Percentiles rank a stretch among this genome's conserved stretches.
Evolutionary conservation across 2,329 filamentous ascomycete species (phyloP).

Genomic region (Aspergillus sp.): DNA sequence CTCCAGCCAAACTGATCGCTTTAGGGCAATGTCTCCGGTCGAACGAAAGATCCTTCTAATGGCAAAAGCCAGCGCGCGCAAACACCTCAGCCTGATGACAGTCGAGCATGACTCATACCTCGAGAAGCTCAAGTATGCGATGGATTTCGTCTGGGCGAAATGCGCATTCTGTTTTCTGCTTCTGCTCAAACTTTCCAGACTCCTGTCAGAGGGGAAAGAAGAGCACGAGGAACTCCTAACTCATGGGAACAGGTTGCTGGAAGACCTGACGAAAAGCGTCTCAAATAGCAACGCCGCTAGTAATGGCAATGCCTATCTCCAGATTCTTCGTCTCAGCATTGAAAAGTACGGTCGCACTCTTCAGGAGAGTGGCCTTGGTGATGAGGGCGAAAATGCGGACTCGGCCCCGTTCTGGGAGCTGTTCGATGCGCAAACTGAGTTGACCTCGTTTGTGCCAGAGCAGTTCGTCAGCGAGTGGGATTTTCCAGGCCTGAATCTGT

Average conservation of each 20-base stretch:
- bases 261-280: slow-evolving; percentile 41
- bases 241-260: slow-evolving; percentile 45
- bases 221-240: slow-evolving; percentile 43
- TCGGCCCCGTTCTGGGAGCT: slow-evolving; percentile 35
- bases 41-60: slow-evolving; percentile 51
- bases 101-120: slow-evolving; percentile 50
- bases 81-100: slow-evolving; percentile 52
- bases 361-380: slow-evolving; percentile 31
- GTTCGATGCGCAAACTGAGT: slow-evolving; percentile 45
- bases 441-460: slow-evolving; percentile 55
- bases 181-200: slow-evolving; percentile 53
- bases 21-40: slow-evolving; percentile 48
- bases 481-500: slow-evolving; percentile 55
- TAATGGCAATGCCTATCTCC: slow-evolving; percentile 50
- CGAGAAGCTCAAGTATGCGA: slow-evolving; percentile 53
- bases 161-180: slow-evolving; percentile 59
- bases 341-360: slow-evolving; percentile 52
- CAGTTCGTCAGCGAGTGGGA: slow-evolving; percentile 61
- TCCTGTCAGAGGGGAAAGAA: slow-evolving; percentile 46
- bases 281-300: slow-evolving; percentile 36
- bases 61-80: slow-evolving; percentile 52
- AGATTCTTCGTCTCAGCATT: slow-evolving; percentile 50
- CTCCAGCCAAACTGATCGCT: background rate
- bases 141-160: slow-evolving; percentile 61
- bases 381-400: background rate